These are phyloP conservation scores for Zasmidium angulare DNA, from an alignment of 2,329 filamentous ascomycete species.

Conservation along the genomic window DNA sequence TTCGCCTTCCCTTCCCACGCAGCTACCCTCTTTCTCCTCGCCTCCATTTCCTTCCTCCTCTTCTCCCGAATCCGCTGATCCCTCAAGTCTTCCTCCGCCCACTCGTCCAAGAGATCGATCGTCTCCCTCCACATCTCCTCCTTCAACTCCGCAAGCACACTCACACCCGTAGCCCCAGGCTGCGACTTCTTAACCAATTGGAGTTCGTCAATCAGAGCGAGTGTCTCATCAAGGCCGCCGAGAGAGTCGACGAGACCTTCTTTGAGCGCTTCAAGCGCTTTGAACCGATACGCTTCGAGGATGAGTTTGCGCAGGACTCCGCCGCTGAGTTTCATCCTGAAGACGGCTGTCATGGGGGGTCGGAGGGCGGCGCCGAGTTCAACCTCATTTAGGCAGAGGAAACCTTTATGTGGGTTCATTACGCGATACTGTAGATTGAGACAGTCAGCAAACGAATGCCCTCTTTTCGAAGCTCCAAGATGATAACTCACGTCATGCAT, in stretches of 20 bases:
- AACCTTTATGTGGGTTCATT: constrained; percentile 69
- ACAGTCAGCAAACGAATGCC: neutral
- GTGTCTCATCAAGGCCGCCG: constrained; percentile 63
- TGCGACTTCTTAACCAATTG: constrained; percentile 60
- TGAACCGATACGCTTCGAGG: constrained; percentile 71
- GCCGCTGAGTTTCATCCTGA: constrained; percentile 65
- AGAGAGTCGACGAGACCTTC: constrained; percentile 68
- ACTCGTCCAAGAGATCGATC: constrained; percentile 57
- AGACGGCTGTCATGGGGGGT: constrained; percentile 71
- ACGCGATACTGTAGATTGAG: constrained; percentile 61
- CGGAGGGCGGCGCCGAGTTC: constrained; percentile 75
- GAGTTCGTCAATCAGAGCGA: constrained; percentile 60
- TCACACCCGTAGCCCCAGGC: constrained; percentile 46
- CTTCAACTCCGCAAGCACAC: constrained; percentile 71
- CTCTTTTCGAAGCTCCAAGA: neutral
- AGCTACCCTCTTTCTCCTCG: constrained; percentile 24
- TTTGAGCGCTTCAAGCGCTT: constrained; percentile 61
- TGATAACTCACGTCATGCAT: constrained; percentile 59
- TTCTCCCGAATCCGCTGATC: constrained; percentile 53
- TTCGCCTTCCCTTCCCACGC: constrained; percentile 32
- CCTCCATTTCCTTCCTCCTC: constrained; percentile 31
- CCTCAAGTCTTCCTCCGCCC: constrained; percentile 45
- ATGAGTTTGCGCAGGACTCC: constrained; percentile 62
- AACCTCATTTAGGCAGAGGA: constrained; percentile 77
- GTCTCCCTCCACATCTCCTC: constrained; percentile 72